phyloP scores from a whole-genome alignment of 495 filamentous ascomycete genomes.

The Sabuloglossum arenarium region DNA sequence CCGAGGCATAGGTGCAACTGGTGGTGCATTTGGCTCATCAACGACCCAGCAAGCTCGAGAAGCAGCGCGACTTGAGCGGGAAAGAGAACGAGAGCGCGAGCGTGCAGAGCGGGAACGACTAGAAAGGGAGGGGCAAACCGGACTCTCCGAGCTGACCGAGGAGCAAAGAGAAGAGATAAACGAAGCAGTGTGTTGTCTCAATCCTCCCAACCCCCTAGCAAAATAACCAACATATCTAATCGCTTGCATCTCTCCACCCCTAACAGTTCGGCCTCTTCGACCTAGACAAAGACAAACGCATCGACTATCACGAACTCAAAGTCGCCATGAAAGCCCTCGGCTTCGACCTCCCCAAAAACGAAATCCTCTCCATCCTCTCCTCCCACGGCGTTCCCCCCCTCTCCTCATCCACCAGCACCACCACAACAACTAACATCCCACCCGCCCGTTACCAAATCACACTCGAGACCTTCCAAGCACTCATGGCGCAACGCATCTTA shows the following conservation, averaged over 20 bases:
- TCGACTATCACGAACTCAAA: conserved; percentile 96
- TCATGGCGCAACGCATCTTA: conserved; percentile 61
- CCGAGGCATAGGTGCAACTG: conserved; percentile 18
- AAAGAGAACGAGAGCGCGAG: neutral
- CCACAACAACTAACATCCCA: conserved; percentile 12
- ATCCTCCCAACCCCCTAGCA: neutral
- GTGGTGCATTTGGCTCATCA: conserved; percentile 7
- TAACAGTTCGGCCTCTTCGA: conserved; percentile 93
- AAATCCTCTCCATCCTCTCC: conserved; percentile 55
- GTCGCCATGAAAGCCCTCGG: conserved; percentile 93
- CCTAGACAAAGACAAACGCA: conserved; percentile 80
- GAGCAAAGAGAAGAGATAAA: conserved; percentile 80
- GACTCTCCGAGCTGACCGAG: conserved; percentile 34
- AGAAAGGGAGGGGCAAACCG: conserved; percentile 2
- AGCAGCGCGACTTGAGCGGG: conserved; percentile 1
- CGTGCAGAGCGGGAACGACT: conserved; percentile 4
- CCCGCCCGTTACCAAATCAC: conserved; percentile 34
- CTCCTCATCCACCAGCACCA: conserved; percentile 24
- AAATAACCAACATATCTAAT: neutral
- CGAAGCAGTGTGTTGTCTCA: conserved; percentile 44
- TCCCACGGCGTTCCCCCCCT: conserved; percentile 42
- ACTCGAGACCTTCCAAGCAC: conserved; percentile 49
- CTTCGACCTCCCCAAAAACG: conserved; percentile 71
- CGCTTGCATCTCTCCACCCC: neutral
- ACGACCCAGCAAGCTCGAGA: neutral